phyloP scores from a whole-genome alignment of 495 filamentous ascomycete species.

The Penicillium bialowiezense region DNA sequence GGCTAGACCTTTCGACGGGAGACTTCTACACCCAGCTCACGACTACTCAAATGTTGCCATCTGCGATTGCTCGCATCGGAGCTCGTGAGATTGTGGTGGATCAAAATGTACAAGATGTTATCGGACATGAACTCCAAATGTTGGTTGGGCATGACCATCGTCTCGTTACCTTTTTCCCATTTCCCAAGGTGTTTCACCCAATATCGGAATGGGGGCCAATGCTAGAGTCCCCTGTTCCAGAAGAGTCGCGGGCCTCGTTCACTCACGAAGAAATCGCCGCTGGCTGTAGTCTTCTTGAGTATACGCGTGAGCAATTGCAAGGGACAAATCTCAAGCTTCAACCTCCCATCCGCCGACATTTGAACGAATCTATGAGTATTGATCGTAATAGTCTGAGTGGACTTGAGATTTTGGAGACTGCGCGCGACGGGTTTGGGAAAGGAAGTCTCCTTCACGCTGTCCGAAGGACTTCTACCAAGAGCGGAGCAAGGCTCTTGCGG shows the following conservation, averaged over 20 bases:
- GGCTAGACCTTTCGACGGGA: constrained; percentile 93
- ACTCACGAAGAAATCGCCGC: constrained; percentile 53
- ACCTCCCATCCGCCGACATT: constrained; percentile 69
- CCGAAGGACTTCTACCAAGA: constrained; percentile 85
- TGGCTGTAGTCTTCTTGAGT: constrained; percentile 73
- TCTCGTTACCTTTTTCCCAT: constrained; percentile 42
- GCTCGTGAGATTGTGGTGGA: constrained; percentile 84
- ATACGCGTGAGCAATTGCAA: constrained; percentile 74
- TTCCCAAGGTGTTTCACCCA: constrained; percentile 27
- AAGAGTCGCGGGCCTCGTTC: constrained; percentile 39
- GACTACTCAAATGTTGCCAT: constrained; percentile 66
- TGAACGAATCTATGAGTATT: constrained; percentile 78
- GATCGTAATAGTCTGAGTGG: constrained; percentile 88
- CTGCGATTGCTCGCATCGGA: constrained; percentile 74
- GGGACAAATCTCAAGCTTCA: constrained; percentile 81
- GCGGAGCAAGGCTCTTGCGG: constrained; percentile 78
- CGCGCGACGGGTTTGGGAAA: constrained; percentile 67
- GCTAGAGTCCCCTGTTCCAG: constrained; percentile 63
- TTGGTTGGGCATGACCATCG: constrained; percentile 43
- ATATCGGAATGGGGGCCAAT: constrained; percentile 70
- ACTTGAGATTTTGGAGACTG: constrained; percentile 82
- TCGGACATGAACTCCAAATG: constrained; percentile 41
- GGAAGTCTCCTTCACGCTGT: constrained; percentile 88
- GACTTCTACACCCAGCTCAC: constrained; percentile 88
- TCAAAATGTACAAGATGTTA: constrained; percentile 50